Base-by-base conservation (phyloP, 169 alveolate genomes). In the Cryptosporidium tyzzeri region DNA sequence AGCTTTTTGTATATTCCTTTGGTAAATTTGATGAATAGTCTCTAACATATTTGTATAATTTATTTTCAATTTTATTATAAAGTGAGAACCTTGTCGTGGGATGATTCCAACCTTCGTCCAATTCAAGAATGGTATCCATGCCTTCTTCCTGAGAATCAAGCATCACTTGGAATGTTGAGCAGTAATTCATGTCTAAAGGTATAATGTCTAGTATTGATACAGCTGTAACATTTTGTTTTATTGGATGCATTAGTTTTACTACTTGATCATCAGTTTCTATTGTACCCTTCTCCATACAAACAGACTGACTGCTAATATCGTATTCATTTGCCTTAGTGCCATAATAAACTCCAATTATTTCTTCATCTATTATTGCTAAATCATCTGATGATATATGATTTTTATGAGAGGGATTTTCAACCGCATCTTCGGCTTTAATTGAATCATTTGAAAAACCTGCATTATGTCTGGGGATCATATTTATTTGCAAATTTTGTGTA, bases 31-130 rank as follows among this genome's bases (percentile, higher is more conserved):
- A 80, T 9, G 71, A 35, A 26, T 62, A 80, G 18, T 80, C 89
- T n/a, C 74, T 39, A n/a, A 37, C 69, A 80, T 80, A 65, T 14
- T 35, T 62, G n/a, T 61, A 80, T 14, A 65, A 31, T 9, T 29
- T 45, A 7, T 62, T 33, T n/a, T 45, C 69, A 7, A n/a, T 21
- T 65, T 80, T 62, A 23, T 39, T 59, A 50, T 80, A 80, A 80
- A 41, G 33, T 23, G 89, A 80, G 51, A 80, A 80, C 45, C 75
- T 59, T 8, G 89, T 80, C 4, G 65, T 37, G 18, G 89, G 89
- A 26, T 41, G 50, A 23, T 23, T 80, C 89, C 89, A 80, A 45
- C 75, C 75, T 16, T 80, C 80, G 23, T 59, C 65, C 16, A 80
- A 50, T 41, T 80, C 89, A 18, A 80, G 75, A 31, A 80, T 26